Conservation (phyloP, 495 filamentous ascomycete species). For the Xylaria palmicola region DNA sequence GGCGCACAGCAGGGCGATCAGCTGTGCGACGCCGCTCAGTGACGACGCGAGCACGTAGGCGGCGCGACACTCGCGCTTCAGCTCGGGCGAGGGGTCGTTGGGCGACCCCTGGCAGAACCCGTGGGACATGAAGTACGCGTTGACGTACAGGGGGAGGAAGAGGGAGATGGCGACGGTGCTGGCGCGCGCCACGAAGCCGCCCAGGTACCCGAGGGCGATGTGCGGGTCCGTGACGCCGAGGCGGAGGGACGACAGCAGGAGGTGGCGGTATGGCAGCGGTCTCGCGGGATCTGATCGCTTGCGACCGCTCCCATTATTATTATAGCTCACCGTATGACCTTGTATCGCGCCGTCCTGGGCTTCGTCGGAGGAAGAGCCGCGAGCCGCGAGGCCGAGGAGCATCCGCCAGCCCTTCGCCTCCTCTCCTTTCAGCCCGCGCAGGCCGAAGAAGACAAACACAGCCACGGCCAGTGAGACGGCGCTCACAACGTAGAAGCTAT, state of each 20-base stretch:
- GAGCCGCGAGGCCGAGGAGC: constrained; percentile 43
- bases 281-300: not conserved
- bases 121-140: constrained; percentile 80
- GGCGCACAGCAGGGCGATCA: constrained; percentile 79
- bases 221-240: constrained; percentile 73
- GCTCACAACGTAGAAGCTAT: constrained; percentile 84
- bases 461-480: constrained; percentile 68
- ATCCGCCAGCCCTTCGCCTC: constrained; percentile 67
- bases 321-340: not conserved
- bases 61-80: constrained; percentile 75
- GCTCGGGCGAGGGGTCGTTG: constrained; percentile 58
- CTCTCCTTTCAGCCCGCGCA: constrained; percentile 75
- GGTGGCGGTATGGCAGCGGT: constrained; percentile 46
- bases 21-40: constrained; percentile 83
- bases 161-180: constrained; percentile 94
- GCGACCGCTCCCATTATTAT: not conserved
- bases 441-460: constrained; percentile 72
- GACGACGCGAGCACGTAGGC: constrained; percentile 85
- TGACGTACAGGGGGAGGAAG: constrained; percentile 90
- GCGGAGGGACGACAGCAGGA: constrained; percentile 62
- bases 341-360: not conserved
- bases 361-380: not conserved
- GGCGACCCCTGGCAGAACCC: constrained; percentile 70
- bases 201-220: constrained; percentile 85
- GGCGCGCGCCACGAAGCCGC: constrained; percentile 91